Evolutionary conservation across 1,284 basidiomycete species (phyloP).

Genomic region (Anthracocystis walkeri): DNA sequence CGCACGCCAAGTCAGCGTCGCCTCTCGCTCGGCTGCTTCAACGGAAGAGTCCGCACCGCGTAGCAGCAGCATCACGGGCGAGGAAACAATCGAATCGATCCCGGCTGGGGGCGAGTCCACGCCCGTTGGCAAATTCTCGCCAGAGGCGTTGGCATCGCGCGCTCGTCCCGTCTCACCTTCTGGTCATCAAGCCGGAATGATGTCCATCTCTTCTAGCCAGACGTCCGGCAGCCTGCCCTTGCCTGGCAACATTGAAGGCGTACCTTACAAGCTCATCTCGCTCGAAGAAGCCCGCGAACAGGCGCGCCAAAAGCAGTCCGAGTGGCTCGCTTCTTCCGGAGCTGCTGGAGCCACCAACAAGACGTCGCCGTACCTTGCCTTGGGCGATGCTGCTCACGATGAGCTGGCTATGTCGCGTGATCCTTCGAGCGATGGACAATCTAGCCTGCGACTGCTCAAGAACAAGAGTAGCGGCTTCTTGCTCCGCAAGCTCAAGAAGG

Average conservation of each 20-base stretch:
- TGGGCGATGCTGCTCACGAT: constrained; percentile 22
- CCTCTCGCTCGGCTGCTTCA: constrained; percentile 5
- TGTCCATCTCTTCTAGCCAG: constrained; percentile 31
- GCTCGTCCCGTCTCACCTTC: constrained; percentile 13
- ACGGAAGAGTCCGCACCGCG: constrained; percentile 13
- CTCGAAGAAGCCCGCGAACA: constrained; percentile 58
- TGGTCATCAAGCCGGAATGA: constrained; percentile 7
- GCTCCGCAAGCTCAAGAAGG: constrained; percentile 58
- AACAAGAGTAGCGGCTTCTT: constrained; percentile 64
- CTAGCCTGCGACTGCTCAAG: constrained; percentile 44
- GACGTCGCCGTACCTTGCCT: constrained; percentile 18
- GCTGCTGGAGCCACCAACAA: constrained; percentile 1
- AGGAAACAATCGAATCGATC: constrained; percentile 1
- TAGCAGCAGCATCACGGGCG: constrained; percentile 30
- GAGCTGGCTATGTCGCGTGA: constrained; percentile 36
- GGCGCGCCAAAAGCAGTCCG: constrained; percentile 46
- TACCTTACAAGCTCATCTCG: constrained; percentile 64
- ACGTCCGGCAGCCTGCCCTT: constrained; percentile 39
- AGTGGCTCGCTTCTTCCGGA: constrained; percentile 43
- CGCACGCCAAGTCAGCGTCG: constrained; percentile 19
- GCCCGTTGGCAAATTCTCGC: constrained; percentile 18
- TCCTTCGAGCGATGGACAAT: constrained; percentile 25
- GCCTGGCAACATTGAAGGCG: constrained; percentile 54
- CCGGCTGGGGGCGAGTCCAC: constrained; percentile 30
- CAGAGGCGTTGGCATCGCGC: constrained; percentile 10